Conservation (phyloP, 1,284 basidiomycete species). For the Jaminaea rosea region DNA sequence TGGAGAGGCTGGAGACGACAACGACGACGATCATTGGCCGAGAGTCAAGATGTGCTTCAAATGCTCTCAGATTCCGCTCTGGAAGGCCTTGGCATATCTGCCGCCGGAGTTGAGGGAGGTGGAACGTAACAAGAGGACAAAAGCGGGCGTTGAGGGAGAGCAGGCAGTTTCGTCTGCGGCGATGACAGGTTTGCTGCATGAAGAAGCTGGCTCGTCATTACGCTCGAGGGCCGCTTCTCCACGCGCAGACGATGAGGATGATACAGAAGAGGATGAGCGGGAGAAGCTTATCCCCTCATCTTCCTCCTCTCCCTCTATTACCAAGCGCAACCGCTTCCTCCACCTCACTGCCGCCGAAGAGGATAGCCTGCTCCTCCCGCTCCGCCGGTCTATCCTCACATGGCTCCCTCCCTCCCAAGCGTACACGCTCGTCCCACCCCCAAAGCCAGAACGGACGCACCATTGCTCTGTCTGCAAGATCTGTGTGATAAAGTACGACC, state of each 20-base stretch:
- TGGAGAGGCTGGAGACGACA: slow-evolving; percentile 9
- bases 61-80: slow-evolving; percentile 28
- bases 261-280: slow-evolving; percentile 39
- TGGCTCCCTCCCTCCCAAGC: slow-evolving; percentile 8
- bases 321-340: no score
- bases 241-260: not conserved
- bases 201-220: no score
- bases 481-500: slow-evolving; percentile 74
- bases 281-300: no score
- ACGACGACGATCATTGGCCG: slow-evolving; percentile 23
- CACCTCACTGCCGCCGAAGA: no score
- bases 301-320: no score
- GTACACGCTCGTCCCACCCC: slow-evolving; percentile 40
- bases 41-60: slow-evolving; percentile 41
- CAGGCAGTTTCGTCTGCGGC: not conserved
- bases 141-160: not conserved
- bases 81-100: slow-evolving; percentile 26
- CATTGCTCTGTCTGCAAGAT: slow-evolving; percentile 88
- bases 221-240: no score
- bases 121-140: slow-evolving; percentile 23
- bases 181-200: no score
- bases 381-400: not conserved
- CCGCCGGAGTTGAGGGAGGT: slow-evolving; percentile 39
- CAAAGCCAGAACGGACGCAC: slow-evolving; percentile 82
- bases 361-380: not conserved